Evolutionary conservation across 73 alveolate genomes (phyloP).

Genomic region (Paramecium tetraurelia): DNA sequence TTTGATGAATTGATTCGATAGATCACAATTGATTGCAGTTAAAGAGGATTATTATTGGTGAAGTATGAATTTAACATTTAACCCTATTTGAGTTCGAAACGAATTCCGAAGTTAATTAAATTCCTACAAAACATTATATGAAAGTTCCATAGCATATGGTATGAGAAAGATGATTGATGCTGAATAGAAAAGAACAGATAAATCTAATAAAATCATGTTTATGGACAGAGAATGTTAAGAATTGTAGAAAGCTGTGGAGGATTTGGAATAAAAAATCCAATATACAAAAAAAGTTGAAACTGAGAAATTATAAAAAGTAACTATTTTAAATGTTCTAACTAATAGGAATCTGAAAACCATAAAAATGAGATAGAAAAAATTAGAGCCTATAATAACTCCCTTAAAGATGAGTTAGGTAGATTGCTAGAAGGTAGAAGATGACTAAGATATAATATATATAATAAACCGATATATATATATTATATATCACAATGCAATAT

Average conservation of each 20-base stretch:
- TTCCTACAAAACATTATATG: conserved; percentile 96
- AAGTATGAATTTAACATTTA: not conserved
- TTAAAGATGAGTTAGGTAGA: conserved; percentile 54
- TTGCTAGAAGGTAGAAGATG: conserved; percentile 59
- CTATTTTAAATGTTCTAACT: not conserved
- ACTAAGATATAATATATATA: not conserved
- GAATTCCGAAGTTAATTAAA: conserved; percentile 61
- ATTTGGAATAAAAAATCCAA: conserved; percentile 39
- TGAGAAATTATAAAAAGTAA: conserved; percentile 48
- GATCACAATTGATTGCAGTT: conserved; percentile 65
- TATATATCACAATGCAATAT: not conserved
- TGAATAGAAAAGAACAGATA: conserved; percentile 61
- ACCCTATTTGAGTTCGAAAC: conserved; percentile 25
- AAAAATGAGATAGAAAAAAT: conserved; percentile 51
- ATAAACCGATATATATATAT: not conserved
- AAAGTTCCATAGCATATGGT: conserved; percentile 97
- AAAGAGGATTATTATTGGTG: conserved; percentile 65
- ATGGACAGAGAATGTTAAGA: conserved; percentile 62
- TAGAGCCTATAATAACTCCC: conserved; percentile 18
- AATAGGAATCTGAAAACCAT: conserved; percentile 52
- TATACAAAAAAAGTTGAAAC: conserved; percentile 57
- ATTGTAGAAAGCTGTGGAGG: conserved; percentile 52
- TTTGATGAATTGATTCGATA: conserved; percentile 82
- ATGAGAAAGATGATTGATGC: conserved; percentile 88
- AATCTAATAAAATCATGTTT: conserved; percentile 53